These are phyloP conservation scores for Rhododendron henanense DNA, from an alignment of 148 eudicot species.

Conservation along the genomic window DNA sequence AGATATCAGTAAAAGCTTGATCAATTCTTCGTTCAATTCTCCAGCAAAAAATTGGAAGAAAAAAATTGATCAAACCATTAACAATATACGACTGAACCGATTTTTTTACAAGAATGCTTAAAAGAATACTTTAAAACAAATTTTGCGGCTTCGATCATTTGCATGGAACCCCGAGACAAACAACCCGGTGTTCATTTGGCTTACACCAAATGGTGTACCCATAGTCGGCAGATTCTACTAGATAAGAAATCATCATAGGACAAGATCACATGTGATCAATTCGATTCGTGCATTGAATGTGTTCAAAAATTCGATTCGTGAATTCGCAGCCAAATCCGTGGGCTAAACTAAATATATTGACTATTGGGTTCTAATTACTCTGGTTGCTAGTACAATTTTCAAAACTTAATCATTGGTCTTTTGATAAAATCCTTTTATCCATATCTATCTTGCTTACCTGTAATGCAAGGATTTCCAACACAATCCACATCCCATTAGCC, in stretches of 20 bases:
- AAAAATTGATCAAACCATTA: no score
- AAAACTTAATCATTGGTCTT: not conserved
- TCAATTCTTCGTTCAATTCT: no score
- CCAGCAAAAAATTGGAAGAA: no score
- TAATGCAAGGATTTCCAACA: not conserved
- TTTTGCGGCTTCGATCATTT: no score
- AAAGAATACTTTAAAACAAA: no score
- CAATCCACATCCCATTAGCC: not conserved
- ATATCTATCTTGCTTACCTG: not conserved
- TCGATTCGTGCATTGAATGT: not conserved
- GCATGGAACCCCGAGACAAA: not conserved
- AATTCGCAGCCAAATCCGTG: not conserved
- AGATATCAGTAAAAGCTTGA: no score
- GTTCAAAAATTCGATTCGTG: not conserved
- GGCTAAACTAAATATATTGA: not conserved
- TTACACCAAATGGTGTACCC: not conserved
- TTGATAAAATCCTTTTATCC: not conserved
- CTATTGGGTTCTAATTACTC: not conserved
- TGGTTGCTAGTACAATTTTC: not conserved
- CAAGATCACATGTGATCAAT: not conserved
- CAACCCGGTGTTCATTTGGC: not conserved
- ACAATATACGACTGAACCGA: no score
- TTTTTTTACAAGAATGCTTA: no score
- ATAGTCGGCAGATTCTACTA: not conserved
- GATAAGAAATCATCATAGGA: not conserved